Conservation (phyloP, 306 rosid genomes). For the Cicer pinnatifidum region DNA sequence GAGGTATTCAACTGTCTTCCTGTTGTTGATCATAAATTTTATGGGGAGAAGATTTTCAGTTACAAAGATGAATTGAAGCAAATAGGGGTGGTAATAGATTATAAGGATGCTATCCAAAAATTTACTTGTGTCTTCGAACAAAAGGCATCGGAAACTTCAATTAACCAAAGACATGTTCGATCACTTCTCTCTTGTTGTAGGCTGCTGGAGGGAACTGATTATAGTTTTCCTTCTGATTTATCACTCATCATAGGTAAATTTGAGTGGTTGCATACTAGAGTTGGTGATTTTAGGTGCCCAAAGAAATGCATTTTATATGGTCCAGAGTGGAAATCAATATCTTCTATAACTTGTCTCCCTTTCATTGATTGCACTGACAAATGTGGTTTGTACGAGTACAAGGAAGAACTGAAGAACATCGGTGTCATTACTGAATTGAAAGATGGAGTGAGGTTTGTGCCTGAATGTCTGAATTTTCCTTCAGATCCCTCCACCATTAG, state of each 20-base stretch:
- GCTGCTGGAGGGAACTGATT: constrained; percentile 34
- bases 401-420: constrained; percentile 59
- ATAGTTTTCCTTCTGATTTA: constrained; percentile 46
- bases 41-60: constrained; percentile 43
- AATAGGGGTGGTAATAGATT: constrained; percentile 64
- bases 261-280: constrained; percentile 66
- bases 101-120: constrained; percentile 50
- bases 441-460: constrained; percentile 58
- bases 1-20: constrained; percentile 60
- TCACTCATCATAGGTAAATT: constrained; percentile 13
- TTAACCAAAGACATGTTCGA: constrained; percentile 49
- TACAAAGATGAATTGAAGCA: constrained; percentile 51
- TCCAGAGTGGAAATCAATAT: constrained; percentile 66
- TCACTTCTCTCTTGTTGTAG: constrained; percentile 62
- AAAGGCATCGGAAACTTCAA: constrained; percentile 42
- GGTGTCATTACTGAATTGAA: constrained; percentile 60
- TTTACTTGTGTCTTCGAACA: constrained; percentile 52
- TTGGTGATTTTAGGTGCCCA: constrained; percentile 56
- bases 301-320: constrained; percentile 63
- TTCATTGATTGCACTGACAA: constrained; percentile 64
- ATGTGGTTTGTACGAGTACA: constrained; percentile 55
- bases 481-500: constrained; percentile 47
- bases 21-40: constrained; percentile 56
- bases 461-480: constrained; percentile 51
- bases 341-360: constrained; percentile 66